Conservation (phyloP, 306 rosid species). For the Castanea sativa region DNA sequence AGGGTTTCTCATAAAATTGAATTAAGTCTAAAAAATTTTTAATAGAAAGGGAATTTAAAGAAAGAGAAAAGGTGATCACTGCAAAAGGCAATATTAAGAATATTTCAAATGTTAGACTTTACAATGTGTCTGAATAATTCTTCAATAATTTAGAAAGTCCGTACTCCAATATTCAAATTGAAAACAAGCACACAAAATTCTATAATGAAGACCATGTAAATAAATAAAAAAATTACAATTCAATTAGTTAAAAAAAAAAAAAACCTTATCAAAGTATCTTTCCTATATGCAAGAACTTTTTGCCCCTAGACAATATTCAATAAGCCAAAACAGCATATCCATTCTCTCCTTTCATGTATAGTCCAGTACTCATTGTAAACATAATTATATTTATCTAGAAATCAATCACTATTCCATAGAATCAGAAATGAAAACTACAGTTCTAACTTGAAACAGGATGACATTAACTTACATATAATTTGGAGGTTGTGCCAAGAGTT, state of each 20-base stretch:
- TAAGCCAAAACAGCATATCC: neutral
- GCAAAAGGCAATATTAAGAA: neutral
- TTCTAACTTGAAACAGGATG: conserved; percentile 15
- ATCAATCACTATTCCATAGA: neutral
- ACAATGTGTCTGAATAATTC: neutral
- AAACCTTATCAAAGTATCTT: neutral
- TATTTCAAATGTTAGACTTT: neutral
- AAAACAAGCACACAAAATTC: neutral
- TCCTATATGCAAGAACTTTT: neutral
- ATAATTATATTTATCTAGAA: neutral
- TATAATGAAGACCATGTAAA: neutral
- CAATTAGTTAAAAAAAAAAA: neutral
- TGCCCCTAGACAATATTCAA: neutral
- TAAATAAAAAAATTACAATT: neutral
- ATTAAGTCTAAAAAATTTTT: neutral
- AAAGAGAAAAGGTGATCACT: neutral
- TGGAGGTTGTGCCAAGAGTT: conserved; percentile 91
- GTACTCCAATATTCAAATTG: neutral
- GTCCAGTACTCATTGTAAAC: neutral
- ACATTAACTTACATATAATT: conserved; percentile 57
- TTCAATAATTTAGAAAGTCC: neutral
- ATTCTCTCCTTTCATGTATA: neutral
- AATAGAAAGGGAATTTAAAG: neutral
- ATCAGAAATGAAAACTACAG: conserved; percentile 10
- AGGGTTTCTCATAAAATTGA: neutral